Percentiles rank a stretch among this genome's conserved stretches.
Conservation (phyloP, 2,329 filamentous ascomycete genomes). For the Beauveria brongniartii region DNA sequence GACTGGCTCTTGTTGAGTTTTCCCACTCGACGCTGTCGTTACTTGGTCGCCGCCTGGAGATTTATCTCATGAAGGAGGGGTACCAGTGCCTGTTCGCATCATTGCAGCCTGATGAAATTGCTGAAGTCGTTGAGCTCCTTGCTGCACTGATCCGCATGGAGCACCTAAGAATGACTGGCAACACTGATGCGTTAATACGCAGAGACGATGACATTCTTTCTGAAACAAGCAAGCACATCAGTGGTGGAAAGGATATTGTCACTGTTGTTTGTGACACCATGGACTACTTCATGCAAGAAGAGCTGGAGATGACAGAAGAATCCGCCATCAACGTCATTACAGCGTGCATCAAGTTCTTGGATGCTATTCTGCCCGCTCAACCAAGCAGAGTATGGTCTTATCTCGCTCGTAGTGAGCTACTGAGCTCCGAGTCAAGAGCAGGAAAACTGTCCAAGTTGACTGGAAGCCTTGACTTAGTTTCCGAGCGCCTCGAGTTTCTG, state of each 20-base stretch:
- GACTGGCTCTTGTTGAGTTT: slow-evolving; percentile 69
- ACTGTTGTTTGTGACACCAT: slow-evolving; percentile 78
- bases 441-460: slow-evolving; percentile 72
- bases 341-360: slow-evolving; percentile 73
- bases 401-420: slow-evolving; percentile 69
- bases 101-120: slow-evolving; percentile 53
- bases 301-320: slow-evolving; percentile 48
- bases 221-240: slow-evolving; percentile 45
- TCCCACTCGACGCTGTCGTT: slow-evolving; percentile 73
- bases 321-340: slow-evolving; percentile 57
- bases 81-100: slow-evolving; percentile 44
- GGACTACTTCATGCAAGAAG: slow-evolving; percentile 58
- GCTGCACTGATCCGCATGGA: slow-evolving; percentile 58
- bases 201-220: slow-evolving; percentile 40
- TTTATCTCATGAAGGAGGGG: slow-evolving; percentile 50
- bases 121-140: slow-evolving; percentile 68
- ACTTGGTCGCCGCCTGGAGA: slow-evolving; percentile 67
- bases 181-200: slow-evolving; percentile 24
- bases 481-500: slow-evolving; percentile 70
- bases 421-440: slow-evolving; percentile 67
- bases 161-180: slow-evolving; percentile 28
- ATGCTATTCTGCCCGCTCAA: slow-evolving; percentile 62
- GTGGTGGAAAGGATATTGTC: slow-evolving; percentile 64
- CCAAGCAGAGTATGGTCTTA: slow-evolving; percentile 88
- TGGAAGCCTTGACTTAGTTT: slow-evolving; percentile 71